Conservation (phyloP, 2,329 filamentous ascomycete species). For the Chalara sp. region DNA sequence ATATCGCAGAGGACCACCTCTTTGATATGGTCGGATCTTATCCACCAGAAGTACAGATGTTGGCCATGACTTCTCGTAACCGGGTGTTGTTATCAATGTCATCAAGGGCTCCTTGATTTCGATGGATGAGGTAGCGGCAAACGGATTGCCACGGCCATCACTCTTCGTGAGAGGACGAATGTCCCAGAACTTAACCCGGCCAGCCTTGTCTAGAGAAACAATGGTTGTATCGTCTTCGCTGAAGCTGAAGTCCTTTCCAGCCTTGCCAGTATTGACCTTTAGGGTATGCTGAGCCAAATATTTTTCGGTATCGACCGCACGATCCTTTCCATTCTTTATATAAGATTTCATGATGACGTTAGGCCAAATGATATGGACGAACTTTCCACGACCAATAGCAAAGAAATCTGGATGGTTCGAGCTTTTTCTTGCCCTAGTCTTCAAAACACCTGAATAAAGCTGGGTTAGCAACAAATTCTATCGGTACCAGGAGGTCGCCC, state of each 20-base stretch:
- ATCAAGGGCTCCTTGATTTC: constrained; percentile 83
- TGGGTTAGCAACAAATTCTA: too few relatives aligned
- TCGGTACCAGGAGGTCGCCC: too few relatives aligned
- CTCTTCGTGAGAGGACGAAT: constrained; percentile 66
- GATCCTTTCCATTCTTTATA: constrained; percentile 57
- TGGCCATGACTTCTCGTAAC: constrained; percentile 91
- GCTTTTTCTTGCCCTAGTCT: constrained; percentile 89
- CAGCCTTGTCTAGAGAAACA: constrained; percentile 93
- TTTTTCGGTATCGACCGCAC: constrained; percentile 77
- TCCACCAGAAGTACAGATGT: constrained; percentile 95
- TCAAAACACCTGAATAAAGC: constrained; percentile 51
- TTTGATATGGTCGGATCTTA: constrained; percentile 89
- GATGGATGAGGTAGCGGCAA: constrained; percentile 33
- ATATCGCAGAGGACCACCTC: constrained; percentile 84
- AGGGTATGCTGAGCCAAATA: constrained; percentile 81
- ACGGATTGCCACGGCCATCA: constrained; percentile 14
- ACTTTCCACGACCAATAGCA: constrained; percentile 90
- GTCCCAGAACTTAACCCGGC: constrained; percentile 97
- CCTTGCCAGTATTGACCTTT: constrained; percentile 95
- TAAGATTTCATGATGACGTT: constrained; percentile 55
- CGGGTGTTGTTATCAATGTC: constrained; percentile 78
- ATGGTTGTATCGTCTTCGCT: constrained; percentile 94
- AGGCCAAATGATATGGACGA: constrained; percentile 82
- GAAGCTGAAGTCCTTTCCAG: constrained; percentile 96
- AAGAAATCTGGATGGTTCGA: constrained; percentile 89